These are phyloP conservation scores for Ottelia alismoides DNA, from an alignment of 106 monocot species.

Conservation along the genomic window DNA sequence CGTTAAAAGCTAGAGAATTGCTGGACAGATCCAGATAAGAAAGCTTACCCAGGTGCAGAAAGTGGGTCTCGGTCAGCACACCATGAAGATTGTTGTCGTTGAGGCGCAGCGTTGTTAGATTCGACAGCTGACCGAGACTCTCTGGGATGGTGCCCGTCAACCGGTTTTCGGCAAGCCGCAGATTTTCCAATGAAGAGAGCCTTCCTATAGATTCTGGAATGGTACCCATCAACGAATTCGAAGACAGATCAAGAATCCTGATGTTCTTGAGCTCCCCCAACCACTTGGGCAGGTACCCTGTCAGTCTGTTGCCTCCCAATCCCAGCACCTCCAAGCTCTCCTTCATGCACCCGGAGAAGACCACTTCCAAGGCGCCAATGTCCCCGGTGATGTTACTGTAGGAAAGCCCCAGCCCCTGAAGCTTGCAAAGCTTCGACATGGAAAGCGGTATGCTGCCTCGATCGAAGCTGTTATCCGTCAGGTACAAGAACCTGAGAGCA, in stretches of 20 bases:
- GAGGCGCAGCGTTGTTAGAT: constrained; percentile 13
- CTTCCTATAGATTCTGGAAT: constrained; percentile 63
- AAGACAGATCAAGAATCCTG: constrained; percentile 14
- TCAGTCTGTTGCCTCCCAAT: constrained; percentile 50
- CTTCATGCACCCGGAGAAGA: too few relatives aligned
- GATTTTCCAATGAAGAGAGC: constrained; percentile 36
- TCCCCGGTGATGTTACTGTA: not conserved
- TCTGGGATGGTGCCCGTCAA: constrained; percentile 41
- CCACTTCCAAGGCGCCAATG: too few relatives aligned
- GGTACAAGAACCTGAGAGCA: constrained; percentile 23
- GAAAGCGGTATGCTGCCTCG: constrained; percentile 28
- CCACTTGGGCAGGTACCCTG: constrained; percentile 26
- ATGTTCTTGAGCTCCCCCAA: constrained; percentile 30
- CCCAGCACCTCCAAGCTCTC: not conserved
- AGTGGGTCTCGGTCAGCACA: not conserved
- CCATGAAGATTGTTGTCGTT: not conserved
- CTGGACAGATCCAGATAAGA: too few relatives aligned
- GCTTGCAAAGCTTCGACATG: constrained; percentile 15
- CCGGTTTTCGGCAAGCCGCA: constrained; percentile 41
- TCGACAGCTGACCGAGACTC: constrained; percentile 27
- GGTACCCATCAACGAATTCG: constrained; percentile 38
- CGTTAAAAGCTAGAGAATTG: too few relatives aligned
- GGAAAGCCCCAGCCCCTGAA: constrained; percentile 13
- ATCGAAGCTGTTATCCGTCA: constrained; percentile 28
- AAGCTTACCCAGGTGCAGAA: too few relatives aligned